Base-by-base conservation (phyloP, 164 flowering plant genomes). In the Nelumbo lutea region DNA sequence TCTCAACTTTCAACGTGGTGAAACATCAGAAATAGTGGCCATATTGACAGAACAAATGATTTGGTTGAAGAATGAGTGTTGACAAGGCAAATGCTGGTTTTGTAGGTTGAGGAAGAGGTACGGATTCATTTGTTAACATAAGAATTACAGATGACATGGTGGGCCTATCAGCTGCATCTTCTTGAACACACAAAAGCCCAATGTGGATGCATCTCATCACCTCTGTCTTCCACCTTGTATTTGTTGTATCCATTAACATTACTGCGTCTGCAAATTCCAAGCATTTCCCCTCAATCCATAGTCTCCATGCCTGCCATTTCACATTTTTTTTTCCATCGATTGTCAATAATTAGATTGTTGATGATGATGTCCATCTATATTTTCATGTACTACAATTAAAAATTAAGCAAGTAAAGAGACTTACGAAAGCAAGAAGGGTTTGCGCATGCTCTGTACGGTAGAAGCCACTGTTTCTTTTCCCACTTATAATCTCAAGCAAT, bases 401-500 rank as follows among this genome's bases (percentile, higher is more conserved):
- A 46, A 46, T 3, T 3, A 13, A 52, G 7, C 3, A n/a, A n/a
- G 42, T 38, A 45, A 39, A 27, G n/a, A 58, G 11, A 4, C 81
- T 39, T 70, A 79, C 81, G 70, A 59, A 70, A n/a, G 67, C 2
- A 70, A 51, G 42, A 77, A 68, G 59, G n/a, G n/a, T n/a, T n/a
- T n/a, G n/a, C n/a, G n/a, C n/a, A n/a, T n/a, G n/a, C n/a, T n/a
- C n/a, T n/a, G 15, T 71, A 42, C 45, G 63, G 45, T 68, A 56
- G 53, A 56, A 70, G 1, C 64, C 50, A 9, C 15, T 75, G 41
- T 64, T 74, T 65, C 53, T 69, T 43, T 62, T 66, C 40, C 78
- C 81, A 38, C 76, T 78, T n/a, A 75, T 10, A 13, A 75, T 72
- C 72, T 78, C 81, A 5, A 75, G 72, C 44, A 75, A 39, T 1